Evolutionary conservation across 2,329 filamentous ascomycete genomes (phyloP), one percentile per base, ranked within the genome.

Genomic region (Aureobasidium sp.): DNA sequence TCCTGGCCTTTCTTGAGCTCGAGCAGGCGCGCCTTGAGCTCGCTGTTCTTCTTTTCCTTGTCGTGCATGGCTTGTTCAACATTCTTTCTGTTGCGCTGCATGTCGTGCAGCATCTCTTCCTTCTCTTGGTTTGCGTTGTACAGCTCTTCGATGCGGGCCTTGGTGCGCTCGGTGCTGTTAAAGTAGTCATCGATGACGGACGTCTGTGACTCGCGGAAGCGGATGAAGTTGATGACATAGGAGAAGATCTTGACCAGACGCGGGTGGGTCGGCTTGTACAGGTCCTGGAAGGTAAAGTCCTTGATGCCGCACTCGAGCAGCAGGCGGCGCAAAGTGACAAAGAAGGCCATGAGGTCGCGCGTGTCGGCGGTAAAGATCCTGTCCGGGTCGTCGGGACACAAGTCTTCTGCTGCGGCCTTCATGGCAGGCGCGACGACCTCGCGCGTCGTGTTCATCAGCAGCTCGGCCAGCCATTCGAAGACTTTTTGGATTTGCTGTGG

Each of bases 181-280:
- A 94, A 94, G 76, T 97, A 89, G 73, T 95, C 86, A 73, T 97
- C 92, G 66, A 97, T 96, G 34, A 94, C 86, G 42, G 81, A 80
- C 1, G 91, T 95, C 75, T 97, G 93, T 65, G 88, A 91, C 77
- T 97, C 92, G 69, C 94, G 89, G 77, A 97, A 99, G 59, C 94
- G 87, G 68, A 97, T 92, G 76, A 99, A 99, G 77, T 99, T 99
- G 80, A 99, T 99, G 66, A 97, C 84, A 76, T 97, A 97, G 67
- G 90, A 96, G 74, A 99, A 94, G 70, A 97, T 95, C 78, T 94
- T 96, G 70, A 93, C 88, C 15, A 97, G 83, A 48, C 94, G 89
- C 63, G 90, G 88, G 72, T 95, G 90, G 1, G 91, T 96, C 17
- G 94, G 94, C 73, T 88, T 89, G 73, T 95, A 93, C 6, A 99